Evolutionary conservation across 805 yeast genomes (phyloP), one percentile per base, ranked within the genome.

Genomic region (Candida corydali): DNA sequence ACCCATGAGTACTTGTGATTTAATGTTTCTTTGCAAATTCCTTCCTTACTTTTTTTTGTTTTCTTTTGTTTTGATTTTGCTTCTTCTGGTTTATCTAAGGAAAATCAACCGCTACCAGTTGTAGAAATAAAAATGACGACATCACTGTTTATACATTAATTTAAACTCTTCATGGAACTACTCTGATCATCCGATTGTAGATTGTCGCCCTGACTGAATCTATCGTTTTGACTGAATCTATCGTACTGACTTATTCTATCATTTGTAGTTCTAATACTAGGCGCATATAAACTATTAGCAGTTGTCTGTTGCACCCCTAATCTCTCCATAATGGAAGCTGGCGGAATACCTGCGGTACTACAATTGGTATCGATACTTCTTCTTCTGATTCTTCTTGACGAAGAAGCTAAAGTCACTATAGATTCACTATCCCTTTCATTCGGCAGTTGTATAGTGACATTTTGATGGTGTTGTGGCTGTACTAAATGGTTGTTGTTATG

Each of bases 251-350:
- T 41, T 3, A 25, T 28, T 19, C 39, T 27, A 17, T 42, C 46
- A 17, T 30, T 39, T 7, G 23, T 17, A 3, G 46, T 42, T 39
- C 38, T 26, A 11, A 43, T 35, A 27, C 55, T 51, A 3, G 41
- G 39, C 5, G 55, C 48, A 34, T 51, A 49, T 1, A 51, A 32
- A 38, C 60, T 51, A 35, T 48, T 52, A 9, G 56, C 58, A 17
- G 61, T 53, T 1, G 65, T 62, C 19, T 57, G 57, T 23, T 55
- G 59, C 4, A 26, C 32, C 19, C 55, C 42, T 20, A 75, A 58
- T 36, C 82, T 60, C 45, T 79, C 86, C 60, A 78, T 61, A 8
- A 81, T 78, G 44, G 83, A 76, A n/a, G 85, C 82, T 0, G 88
- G 87, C 1, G 87, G 78, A 12, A 82, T 80, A 0, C 86, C 86